Percentiles rank a stretch among this genome's conserved stretches.
These are phyloP conservation scores for Starmera dryadoides DNA, from an alignment of 805 yeast genomes.

Conservation along the genomic window DNA sequence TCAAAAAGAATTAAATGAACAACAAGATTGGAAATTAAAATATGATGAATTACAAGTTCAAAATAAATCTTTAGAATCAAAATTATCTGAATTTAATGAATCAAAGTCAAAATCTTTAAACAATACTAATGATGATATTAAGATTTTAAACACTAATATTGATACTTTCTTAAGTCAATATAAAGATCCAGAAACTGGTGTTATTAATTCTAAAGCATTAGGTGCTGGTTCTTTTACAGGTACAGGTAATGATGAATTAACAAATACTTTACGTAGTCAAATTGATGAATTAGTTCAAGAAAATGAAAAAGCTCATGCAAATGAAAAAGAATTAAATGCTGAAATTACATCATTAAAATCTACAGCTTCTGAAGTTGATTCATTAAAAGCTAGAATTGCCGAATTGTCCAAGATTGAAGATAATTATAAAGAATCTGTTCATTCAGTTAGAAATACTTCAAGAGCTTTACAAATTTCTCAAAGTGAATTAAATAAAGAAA, in stretches of 20 bases:
- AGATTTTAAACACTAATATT: conserved; percentile 20
- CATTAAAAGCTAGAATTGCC: conserved; percentile 21
- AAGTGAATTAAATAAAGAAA: conserved; percentile 58
- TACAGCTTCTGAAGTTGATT: conserved; percentile 4
- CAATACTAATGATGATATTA: conserved; percentile 23
- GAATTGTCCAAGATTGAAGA: conserved; percentile 43
- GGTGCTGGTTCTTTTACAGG: not conserved
- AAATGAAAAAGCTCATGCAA: conserved; percentile 33
- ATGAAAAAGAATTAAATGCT: conserved; percentile 24
- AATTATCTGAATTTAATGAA: conserved; percentile 34
- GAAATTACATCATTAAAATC: conserved; percentile 25
- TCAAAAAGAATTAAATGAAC: conserved; percentile 32
- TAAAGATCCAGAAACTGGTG: conserved; percentile 15
- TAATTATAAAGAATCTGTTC: conserved; percentile 65
- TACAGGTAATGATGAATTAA: conserved; percentile 9
- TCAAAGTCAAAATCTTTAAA: conserved; percentile 25
- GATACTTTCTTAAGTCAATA: conserved; percentile 21
- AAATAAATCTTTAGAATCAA: conserved; percentile 35
- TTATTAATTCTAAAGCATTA: not conserved
- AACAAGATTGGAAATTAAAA: conserved; percentile 37
- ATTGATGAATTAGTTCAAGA: conserved; percentile 46
- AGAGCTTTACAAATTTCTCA: conserved; percentile 70
- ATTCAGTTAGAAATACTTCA: conserved; percentile 66
- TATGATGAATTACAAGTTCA: conserved; percentile 40
- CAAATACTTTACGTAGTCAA: conserved; percentile 39